phyloP scores from a whole-genome alignment of 768 basidiomycete genomes.

The Boletellus sp. region DNA sequence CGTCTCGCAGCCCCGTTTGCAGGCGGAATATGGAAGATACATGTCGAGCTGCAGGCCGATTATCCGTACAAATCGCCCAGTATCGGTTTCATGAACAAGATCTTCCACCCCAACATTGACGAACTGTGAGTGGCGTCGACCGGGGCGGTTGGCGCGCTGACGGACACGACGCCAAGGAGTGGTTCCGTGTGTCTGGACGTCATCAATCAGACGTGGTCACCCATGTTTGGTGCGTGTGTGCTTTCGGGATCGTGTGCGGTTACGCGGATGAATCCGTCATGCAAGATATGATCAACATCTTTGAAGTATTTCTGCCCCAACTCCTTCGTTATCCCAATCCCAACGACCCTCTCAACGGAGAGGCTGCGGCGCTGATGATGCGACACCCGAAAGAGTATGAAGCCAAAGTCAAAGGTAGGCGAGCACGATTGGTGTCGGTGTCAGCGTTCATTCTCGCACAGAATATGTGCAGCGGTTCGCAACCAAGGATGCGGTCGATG shows the following conservation, averaged over 20 bases:
- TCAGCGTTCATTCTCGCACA: constrained; percentile 29
- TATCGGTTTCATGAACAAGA: constrained; percentile 99
- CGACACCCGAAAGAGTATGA: constrained; percentile 97
- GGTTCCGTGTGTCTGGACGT: constrained; percentile 98
- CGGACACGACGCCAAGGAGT: constrained; percentile 51
- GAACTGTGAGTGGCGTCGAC: constrained; percentile 66
- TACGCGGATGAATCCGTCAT: constrained; percentile 1
- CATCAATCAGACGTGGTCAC: constrained; percentile 99
- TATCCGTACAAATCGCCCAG: constrained; percentile 99
- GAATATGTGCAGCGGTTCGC: constrained; percentile 97
- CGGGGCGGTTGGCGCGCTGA: constrained; percentile 7
- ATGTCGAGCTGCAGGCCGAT: constrained; percentile 96
- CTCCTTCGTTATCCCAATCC: constrained; percentile 97
- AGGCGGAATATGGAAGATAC: constrained; percentile 99
- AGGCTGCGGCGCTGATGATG: constrained; percentile 96
- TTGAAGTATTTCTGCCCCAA: constrained; percentile 97
- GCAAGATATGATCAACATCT: constrained; percentile 98
- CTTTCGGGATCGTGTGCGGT: not conserved
- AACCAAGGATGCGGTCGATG: constrained; percentile 85
- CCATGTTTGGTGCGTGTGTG: constrained; percentile 86
- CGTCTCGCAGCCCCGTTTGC: constrained; percentile 78
- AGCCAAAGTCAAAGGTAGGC: constrained; percentile 83
- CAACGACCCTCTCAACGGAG: constrained; percentile 95
- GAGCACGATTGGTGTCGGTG: not conserved
- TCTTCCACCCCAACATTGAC: constrained; percentile 99